Evolutionary conservation across 2,329 filamentous ascomycete species (phyloP), one percentile per base, ranked within the genome.

Genomic region (Aspergillus tamarii): DNA sequence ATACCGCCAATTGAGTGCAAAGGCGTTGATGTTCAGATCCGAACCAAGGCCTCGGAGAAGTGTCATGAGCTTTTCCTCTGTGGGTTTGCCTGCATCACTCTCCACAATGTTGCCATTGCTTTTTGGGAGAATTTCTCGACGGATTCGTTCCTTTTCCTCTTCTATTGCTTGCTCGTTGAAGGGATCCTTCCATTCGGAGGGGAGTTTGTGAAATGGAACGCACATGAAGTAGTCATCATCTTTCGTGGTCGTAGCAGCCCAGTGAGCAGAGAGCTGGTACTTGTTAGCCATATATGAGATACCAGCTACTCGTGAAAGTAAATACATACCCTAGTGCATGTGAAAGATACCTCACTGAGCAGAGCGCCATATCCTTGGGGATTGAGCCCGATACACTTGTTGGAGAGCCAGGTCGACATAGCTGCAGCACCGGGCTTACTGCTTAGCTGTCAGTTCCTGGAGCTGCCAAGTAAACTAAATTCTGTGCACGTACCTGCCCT

Each of bases 381-480:
- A 26, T 76, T 69, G 0, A 83, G 72, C 0, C 81, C 81, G n/a
- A 83, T 82, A 12, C 75, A 79, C 54, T 78, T 72, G 67, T 84
- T 81, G 0, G 81, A 77, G 16, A 83, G 72, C 78, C 79, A 84
- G 0, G 78, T 76, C 0, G 81, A 78, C 72, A 83, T 76, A 1
- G 81, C 81, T 1, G 82, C 73, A 16, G 82, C 82, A 28, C 82
- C 82, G 0, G 82, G 82, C 58, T 83, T 83, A 56, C 82, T 82
- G 23, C 11, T n/a, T 21, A n/a, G n/a, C 19, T 54, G n/a, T 54
- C 16, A 54, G 16, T 14, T 32, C n/a, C 16, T 14, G 30, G 5
- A 30, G 3, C 4, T 8, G 28, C 8, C 1, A 54, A 5, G 12
- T 54, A 8, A 21, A 7, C 19, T 14, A 4, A 5, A 2, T 3